These are phyloP conservation scores for Epichloe coenophiala DNA, from an alignment of 2,329 filamentous ascomycete genomes.

Conservation along the genomic window DNA sequence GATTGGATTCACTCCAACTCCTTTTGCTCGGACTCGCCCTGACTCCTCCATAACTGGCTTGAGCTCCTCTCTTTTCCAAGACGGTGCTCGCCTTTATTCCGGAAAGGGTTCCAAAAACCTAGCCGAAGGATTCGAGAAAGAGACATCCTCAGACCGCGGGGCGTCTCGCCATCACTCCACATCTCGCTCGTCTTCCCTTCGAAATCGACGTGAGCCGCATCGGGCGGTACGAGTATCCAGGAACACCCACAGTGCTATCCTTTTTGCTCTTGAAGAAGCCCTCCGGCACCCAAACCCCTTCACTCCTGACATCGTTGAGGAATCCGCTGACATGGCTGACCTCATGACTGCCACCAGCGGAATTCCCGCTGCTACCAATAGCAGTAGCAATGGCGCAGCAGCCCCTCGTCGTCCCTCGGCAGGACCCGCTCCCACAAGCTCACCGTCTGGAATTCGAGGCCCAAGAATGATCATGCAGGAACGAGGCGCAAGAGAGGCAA, in stretches of 20 bases:
- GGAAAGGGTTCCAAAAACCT: constrained; percentile 34
- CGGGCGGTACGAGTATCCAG: constrained; percentile 56
- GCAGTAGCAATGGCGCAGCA: constrained; percentile 32
- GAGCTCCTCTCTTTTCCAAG: constrained; percentile 20
- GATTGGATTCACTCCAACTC: constrained; percentile 29
- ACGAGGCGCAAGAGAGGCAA: constrained; percentile 62
- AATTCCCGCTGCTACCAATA: constrained; percentile 35
- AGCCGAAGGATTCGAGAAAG: constrained; percentile 30
- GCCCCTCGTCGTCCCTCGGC: constrained; percentile 30
- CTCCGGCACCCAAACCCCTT: constrained; percentile 72
- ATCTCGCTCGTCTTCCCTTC: constrained; percentile 18
- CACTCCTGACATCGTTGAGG: constrained; percentile 72
- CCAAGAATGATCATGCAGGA: constrained; percentile 88
- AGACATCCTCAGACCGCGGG: constrained; percentile 18
- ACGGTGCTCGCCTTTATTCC: constrained; percentile 13
- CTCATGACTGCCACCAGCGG: constrained; percentile 47
- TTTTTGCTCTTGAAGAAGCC: constrained; percentile 90
- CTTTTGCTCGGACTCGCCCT: constrained; percentile 8
- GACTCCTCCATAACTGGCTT: constrained; percentile 24
- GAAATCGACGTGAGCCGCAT: constrained; percentile 26
- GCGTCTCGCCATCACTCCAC: constrained; percentile 11
- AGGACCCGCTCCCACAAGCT: constrained; percentile 38
- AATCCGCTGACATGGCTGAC: constrained; percentile 87
- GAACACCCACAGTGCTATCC: constrained; percentile 77
- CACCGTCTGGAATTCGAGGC: constrained; percentile 58